phyloP scores from a whole-genome alignment of 352 stramenopile genomes.

The Poterioochromonas sp. region DNA sequence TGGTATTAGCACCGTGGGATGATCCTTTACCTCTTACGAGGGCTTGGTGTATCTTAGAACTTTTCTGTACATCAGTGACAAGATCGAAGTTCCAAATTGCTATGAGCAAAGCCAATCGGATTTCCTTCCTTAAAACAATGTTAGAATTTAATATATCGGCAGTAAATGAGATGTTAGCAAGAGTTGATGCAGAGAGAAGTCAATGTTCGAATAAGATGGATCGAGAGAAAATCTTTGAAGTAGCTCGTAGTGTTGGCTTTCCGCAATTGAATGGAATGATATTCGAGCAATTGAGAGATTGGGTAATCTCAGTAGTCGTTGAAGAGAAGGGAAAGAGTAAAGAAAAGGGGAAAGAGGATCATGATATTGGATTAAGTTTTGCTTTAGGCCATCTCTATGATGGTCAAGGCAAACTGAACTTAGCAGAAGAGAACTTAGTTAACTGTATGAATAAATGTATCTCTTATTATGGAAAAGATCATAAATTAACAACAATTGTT shows the following conservation, averaged over 20 bases:
- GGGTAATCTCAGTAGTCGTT: not conserved
- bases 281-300: not conserved
- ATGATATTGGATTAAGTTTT: not conserved
- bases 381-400: too few species aligned
- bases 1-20: slow-evolving; percentile 10
- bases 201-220: not conserved
- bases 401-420: too few species aligned
- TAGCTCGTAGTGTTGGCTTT: too few species aligned
- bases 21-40: slow-evolving; percentile 3
- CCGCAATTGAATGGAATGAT: too few species aligned
- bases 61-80: not conserved
- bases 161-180: not conserved
- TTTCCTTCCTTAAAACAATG: too few species aligned
- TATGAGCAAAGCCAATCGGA: not conserved
- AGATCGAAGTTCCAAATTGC: not conserved
- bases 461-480: too few species aligned
- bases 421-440: too few species aligned
- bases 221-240: not conserved
- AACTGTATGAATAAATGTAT: too few species aligned
- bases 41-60: slow-evolving; percentile 15
- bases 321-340: not conserved
- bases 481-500: too few species aligned
- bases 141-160: too few species aligned
- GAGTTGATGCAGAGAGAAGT: not conserved
- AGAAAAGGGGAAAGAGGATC: not conserved